Evolutionary conservation across 805 yeast species (phyloP).

Genomic region (Saturnispora diversa): DNA sequence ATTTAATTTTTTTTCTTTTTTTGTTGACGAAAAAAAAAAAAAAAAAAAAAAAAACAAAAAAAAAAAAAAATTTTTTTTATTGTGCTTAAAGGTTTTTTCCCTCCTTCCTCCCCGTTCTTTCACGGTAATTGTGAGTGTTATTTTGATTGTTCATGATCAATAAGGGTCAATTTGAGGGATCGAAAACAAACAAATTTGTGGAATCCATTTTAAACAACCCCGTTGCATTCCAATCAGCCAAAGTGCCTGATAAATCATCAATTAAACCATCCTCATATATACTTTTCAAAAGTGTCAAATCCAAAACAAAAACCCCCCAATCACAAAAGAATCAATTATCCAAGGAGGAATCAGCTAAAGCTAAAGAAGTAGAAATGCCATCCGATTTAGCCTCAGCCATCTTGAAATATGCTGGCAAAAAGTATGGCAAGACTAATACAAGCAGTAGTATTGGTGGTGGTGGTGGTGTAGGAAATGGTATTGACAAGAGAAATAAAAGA

Average conservation of each 20-base stretch:
- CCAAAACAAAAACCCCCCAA: constrained; percentile 5
- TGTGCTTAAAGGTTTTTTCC: too few species aligned
- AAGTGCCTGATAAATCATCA: constrained; percentile 40
- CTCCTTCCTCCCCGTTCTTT: too few species aligned
- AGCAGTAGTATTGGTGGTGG: neutral
- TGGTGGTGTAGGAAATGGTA: too few species aligned
- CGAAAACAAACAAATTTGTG: constrained; percentile 4
- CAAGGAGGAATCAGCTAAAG: neutral
- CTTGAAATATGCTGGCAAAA: constrained; percentile 48
- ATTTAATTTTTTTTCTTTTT: too few species aligned
- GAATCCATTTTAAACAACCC: constrained; percentile 45
- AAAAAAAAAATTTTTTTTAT: neutral
- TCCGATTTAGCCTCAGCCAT: constrained; percentile 52
- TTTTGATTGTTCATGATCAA: neutral
- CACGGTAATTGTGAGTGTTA: too few species aligned
- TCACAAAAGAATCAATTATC: too few species aligned
- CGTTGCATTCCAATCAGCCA: constrained; percentile 54
- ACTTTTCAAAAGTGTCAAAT: constrained; percentile 28
- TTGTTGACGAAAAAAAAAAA: too few species aligned
- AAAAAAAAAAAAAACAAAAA: neutral
- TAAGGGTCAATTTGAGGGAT: neutral
- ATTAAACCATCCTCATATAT: constrained; percentile 43
- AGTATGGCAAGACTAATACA: constrained; percentile 24
- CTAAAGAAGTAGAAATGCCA: constrained; percentile 27
- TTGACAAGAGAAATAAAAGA: constrained; percentile 33